Evolutionary conservation across 768 basidiomycete genomes (phyloP), one percentile per base, ranked within the genome.

Genomic region (Terana coerulea): DNA sequence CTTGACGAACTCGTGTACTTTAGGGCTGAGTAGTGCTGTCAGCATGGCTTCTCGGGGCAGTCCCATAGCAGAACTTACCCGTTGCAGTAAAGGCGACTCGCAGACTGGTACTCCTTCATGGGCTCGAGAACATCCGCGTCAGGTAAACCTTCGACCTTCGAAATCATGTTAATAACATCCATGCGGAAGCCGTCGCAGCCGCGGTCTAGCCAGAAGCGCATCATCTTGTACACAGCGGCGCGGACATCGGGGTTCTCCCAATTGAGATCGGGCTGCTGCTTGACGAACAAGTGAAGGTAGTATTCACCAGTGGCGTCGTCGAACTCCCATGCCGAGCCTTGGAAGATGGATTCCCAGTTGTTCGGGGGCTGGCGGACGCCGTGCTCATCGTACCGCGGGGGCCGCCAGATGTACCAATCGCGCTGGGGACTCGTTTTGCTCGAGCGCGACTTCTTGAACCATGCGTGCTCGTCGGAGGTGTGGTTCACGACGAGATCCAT

Each of bases 401-500:
- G 78, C 17, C 79, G 75, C 87, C 88, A 89, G 53, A 84, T 74
- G 65, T 88, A 91, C 84, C 85, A 88, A 60, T 88, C 78, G 12
- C 86, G 76, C 63, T 85, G 87, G 0, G 81, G 76, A 59, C 77
- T 72, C 7, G 69, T 64, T 41, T 71, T 70, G 39, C 69, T 79
- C 61, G 67, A 74, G 63, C 57, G 77, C 69, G 84, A 83, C 59
- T 79, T 71, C 28, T 74, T 54, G 69, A 88, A 91, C 88, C 88
- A 90, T 12, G 71, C 74, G 57, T 88, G 88, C 83, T 88, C 55
- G 66, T 82, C 76, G 0, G 86, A 87, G 2, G 79, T 79, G 61
- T 88, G 86, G 64, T 88, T 88, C 8, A 83, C 81, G 21, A 88
- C 88, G 1, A 90, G 75, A 61, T 90, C 86, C 81, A 87, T 86